Base-by-base conservation (phyloP, 352 stramenopile species). In the Phytophthora uliginosa region DNA sequence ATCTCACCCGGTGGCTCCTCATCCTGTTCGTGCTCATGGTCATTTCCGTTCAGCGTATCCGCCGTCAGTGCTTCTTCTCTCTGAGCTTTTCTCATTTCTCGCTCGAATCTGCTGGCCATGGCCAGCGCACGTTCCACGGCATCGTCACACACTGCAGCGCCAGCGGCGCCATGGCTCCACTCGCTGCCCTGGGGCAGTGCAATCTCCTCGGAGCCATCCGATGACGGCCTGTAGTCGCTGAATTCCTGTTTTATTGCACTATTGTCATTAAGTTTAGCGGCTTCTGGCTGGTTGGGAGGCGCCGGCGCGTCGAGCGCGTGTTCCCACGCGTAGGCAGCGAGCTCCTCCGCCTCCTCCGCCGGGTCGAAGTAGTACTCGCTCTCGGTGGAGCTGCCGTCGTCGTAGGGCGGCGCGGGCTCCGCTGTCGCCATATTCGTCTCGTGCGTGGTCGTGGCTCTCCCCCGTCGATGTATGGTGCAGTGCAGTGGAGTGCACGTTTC, bases 341-440 rank as follows among this genome's bases (percentile, higher is more conserved):
- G 33, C 26, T 55, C 40, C 56, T 64, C 52, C 10, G 33, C 24
- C 18, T 69, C 56, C 36, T 73, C 63, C 7, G 1, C 13, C 7
- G 58, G 56, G 7, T 76, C 68, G 40, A 74, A 73, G 54, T 79
- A 79, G 12, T 73, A 71, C 56, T 80, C 73, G 52, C 62, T 77
- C 52, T 80, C 73, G 5, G 73, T 80, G 42, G 73, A 77, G 69
- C 73, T 77, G 18, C 73, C 69, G 51, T 77, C 73, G 60, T 80
- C 64, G 51, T 77, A 74, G 24, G 26, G 8, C 8, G 51, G n/a
- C 26, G 31, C 31, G n/a, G n/a, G 33, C 9, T 28, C 33, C 12
- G 7, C 22, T 20, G 52, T 45, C 40, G 51, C 51, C 38, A 47
- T 47, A 7, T 7, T 47, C 15, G 38, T 7, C 28, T 31, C 28